Base-by-base conservation (phyloP, 2,329 filamentous ascomycete species). In the Calonectria multiphialidica region DNA sequence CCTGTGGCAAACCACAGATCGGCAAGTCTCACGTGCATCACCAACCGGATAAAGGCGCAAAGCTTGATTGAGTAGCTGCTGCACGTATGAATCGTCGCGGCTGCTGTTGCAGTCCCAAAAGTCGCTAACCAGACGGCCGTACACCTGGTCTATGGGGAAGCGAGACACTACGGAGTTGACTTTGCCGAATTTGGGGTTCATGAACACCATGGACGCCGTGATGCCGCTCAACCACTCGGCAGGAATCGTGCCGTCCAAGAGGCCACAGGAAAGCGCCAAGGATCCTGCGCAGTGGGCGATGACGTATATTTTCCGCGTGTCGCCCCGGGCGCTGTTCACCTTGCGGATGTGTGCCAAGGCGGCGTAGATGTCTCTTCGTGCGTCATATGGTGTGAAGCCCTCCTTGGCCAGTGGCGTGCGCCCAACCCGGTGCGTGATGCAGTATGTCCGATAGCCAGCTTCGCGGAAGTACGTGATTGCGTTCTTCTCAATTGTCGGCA, bases 231-330 rank as follows among this genome's bases (percentile, higher is more conserved):
- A 86, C 89, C 90, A 92, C 35, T 80, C 79, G 0, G 85, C 77
- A 0, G 90, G 88, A 68, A 93, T 90, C 1, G 88, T 90, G 50
- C 91, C 91, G 79, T 91, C 90, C 1, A 93, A 84, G 2, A 93
- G 83, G 37, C 90, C 91, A 3, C 86, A 84, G 0, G 88, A 83
- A 64, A 90, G 86, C 0, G 90, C 89, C 0, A 93, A 88, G 59
- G 89, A 88, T 21, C 91, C 91, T 84, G 91, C 89, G 80, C 91
- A 93, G 82, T 93, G 91, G 1, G 88, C 86, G 49, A 93, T 85
- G 12, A 87, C 86, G 80, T 93, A 92, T 37, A 91, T 82, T 66
- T 85, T 86, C 42, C 81, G 50, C 5, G 16, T 8, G 16, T 40
- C 37, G 25, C 80, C 76, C 7, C 37, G 49, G 3, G 63, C 25